Evolutionary conservation across 345 rosid species (phyloP).

Genomic region (Passiflora organensis): DNA sequence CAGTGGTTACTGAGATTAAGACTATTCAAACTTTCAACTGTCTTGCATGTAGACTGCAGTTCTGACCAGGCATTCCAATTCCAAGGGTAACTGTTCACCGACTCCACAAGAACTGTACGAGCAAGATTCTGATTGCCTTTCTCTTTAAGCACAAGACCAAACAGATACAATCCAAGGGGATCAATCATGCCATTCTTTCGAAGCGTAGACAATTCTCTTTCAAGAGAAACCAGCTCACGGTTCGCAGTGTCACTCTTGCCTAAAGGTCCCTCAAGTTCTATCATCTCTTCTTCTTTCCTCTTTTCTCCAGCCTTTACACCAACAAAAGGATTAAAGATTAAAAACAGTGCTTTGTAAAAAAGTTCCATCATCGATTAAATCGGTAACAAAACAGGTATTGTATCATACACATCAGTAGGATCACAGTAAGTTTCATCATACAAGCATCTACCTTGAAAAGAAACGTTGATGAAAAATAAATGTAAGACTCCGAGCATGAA

Average conservation of each 20-base stretch:
- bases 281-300: conserved; percentile 90
- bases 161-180: conserved; percentile 79
- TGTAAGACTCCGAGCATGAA: background rate
- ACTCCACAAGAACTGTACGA: conserved; percentile 69
- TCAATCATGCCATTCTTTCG: conserved; percentile 69
- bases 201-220: conserved; percentile 68
- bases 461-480: background rate
- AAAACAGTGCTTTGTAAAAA: background rate
- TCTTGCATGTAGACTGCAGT: conserved; percentile 73
- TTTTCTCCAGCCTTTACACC: conserved; percentile 86
- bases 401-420: background rate
- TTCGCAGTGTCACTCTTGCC: conserved; percentile 76
- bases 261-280: conserved; percentile 85
- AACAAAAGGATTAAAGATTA: background rate
- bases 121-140: conserved; percentile 78
- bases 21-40: conserved; percentile 59
- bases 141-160: conserved; percentile 84
- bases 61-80: conserved; percentile 99
- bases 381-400: background rate
- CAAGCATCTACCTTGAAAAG: background rate
- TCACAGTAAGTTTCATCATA: background rate
- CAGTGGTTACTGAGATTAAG: conserved; percentile 79
- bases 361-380: background rate
- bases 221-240: conserved; percentile 67
- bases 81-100: conserved; percentile 95